Evolutionary conservation across 768 basidiomycete species (phyloP), one percentile per base, ranked within the genome.

Genomic region (Serendipita sp.): DNA sequence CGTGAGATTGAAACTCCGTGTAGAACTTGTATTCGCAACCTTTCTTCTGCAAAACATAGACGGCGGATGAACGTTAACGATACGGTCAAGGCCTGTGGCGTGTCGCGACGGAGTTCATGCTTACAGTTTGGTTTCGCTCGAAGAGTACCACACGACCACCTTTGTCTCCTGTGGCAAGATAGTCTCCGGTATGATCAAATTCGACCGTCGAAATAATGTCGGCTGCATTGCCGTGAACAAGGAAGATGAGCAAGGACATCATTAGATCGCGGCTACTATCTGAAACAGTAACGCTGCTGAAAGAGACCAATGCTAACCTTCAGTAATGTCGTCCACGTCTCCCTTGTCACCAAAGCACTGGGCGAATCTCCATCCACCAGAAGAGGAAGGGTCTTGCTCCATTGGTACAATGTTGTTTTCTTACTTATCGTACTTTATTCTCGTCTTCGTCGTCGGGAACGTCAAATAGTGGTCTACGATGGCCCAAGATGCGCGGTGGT

Each of bases 11-110:
- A 74, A 98, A 96, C 77, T 99, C 96, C 63, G 96, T 99, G 76
- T 98, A 98, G 77, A 99, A 99, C 76, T 97, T 98, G 85, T 99
- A 99, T 78, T 99, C 96, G 79, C 96, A 99, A 68, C 93, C 92
- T 75, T 96, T 97, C 89, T 99, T 98, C 92, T 96, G 71, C 67
- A 68, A 65, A 67, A 65, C 65, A 68, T 68, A 70, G 68, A 64
- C 67, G 67, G 66, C 41, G 34, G 63, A n/a, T 8, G 41, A 41
- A 41, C 41, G 41, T 41, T 64, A 45, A 13, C 45, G 48, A 45
- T 32, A 18, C n/a, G 8, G n/a, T n/a, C 32, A 37, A 45, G 38
- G 28, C 3, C 18, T 32, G 47, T 16, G 35, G 48, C 48, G 18
- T 18, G 48, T 7, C 8, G 48, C 48, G 48, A 51, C 48, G 28